These are phyloP conservation scores for Colletotrichum godetiae DNA, from an alignment of 2,329 filamentous ascomycete species.

Conservation along the genomic window DNA sequence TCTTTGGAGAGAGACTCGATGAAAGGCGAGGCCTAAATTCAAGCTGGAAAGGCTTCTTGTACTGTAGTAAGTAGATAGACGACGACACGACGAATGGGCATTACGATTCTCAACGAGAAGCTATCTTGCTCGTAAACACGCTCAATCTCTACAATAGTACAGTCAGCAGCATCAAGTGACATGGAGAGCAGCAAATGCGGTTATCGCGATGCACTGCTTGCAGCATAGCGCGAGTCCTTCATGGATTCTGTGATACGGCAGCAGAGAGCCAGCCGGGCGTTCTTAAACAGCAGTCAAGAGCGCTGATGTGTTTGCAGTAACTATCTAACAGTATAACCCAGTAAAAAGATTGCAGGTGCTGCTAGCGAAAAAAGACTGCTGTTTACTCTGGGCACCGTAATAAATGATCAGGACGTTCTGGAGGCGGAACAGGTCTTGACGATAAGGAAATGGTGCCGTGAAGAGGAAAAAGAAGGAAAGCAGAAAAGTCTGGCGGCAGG, in stretches of 20 bases:
- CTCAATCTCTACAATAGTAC: background rate
- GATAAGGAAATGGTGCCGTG: constrained; percentile 94
- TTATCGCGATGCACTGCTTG: background rate
- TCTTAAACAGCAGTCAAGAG: background rate
- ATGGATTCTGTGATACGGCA: background rate
- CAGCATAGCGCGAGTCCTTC: background rate
- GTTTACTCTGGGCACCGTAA: constrained; percentile 83
- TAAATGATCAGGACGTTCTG: constrained; percentile 91
- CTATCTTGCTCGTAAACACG: too few relatives aligned
- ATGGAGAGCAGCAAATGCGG: background rate
- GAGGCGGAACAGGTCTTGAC: constrained; percentile 78
- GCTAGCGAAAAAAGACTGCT: constrained; percentile 99
- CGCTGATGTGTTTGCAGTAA: constrained; percentile 79
- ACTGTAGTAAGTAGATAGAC: constrained; percentile 24
- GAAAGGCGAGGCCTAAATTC: background rate
- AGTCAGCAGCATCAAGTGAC: background rate
- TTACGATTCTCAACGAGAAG: constrained; percentile 5
- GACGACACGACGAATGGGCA: constrained; percentile 34
- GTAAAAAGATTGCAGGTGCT: constrained; percentile 80
- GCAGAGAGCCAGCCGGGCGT: background rate
- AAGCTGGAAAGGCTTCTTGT: constrained; percentile 9
- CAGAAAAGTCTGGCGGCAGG: background rate
- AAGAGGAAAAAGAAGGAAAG: constrained; percentile 49
- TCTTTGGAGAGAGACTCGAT: background rate
- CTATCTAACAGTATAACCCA: constrained; percentile 96